Conservation (phyloP, 23 red algal genomes). For the Gracilaria caudata region DNA sequence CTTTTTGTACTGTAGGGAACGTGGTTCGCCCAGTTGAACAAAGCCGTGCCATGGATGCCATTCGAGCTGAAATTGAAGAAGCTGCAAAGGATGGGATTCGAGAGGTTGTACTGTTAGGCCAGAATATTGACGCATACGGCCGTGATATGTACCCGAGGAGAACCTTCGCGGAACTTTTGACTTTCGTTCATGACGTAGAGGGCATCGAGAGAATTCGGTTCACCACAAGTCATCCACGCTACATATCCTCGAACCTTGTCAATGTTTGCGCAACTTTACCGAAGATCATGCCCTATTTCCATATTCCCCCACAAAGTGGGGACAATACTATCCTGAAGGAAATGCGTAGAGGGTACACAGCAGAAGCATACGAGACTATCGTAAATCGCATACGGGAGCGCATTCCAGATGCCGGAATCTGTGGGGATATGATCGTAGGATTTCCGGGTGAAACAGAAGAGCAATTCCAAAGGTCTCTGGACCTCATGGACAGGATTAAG, state of each 20-base stretch:
- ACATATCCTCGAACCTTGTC: conserved; percentile 80
- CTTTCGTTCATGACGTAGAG: conserved; percentile 77
- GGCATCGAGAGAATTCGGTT: conserved; percentile 91
- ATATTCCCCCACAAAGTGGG: conserved; percentile 94
- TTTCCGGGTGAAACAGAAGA: conserved; percentile 94
- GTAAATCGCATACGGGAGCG: conserved; percentile 77
- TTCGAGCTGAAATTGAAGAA: conserved; percentile 78
- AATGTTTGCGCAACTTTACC: conserved; percentile 67
- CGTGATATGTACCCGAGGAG: conserved; percentile 82
- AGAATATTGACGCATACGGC: conserved; percentile 98
- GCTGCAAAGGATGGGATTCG: conserved; percentile 71
- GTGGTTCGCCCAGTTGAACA: conserved; percentile 89
- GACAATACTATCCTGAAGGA: conserved; percentile 77
- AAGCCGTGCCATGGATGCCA: conserved; percentile 75
- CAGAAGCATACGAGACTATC: conserved; percentile 75
- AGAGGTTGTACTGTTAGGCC: conserved; percentile 89
- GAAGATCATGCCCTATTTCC: conserved; percentile 83
- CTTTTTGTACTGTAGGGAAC: conserved; percentile 78
- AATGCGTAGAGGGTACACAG: conserved; percentile 93
- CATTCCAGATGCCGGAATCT: conserved; percentile 94
- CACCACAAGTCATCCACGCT: conserved; percentile 93
- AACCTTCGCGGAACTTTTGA: conserved; percentile 78
- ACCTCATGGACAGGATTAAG: conserved; percentile 75
- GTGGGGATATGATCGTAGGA: conserved; percentile 95
- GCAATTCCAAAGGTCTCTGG: conserved; percentile 81